Base-by-base conservation (phyloP, 495 filamentous ascomycete species). In the Aspergillus incahuasiensis region DNA sequence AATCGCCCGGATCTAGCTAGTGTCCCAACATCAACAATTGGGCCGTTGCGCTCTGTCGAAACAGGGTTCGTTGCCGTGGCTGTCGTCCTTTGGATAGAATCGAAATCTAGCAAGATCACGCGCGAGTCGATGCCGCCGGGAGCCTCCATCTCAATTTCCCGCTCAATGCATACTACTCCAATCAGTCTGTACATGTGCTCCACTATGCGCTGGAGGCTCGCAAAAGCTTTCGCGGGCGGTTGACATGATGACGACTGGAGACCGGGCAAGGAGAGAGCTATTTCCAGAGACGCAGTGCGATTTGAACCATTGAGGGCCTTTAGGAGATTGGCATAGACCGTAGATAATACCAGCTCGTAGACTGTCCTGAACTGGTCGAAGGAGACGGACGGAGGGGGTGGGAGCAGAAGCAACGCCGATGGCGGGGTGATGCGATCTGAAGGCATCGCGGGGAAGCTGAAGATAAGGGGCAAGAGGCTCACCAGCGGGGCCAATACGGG, bases 111-210 rank as follows among this genome's bases (percentile, higher is more conserved):
- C 24, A 95, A 76, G 21, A 96, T 49, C 30, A 96, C 75, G 12
- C 92, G 83, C 1, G 83, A 78, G 74, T 97, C 90, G 34, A 96
- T 82, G 22, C 89, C 87, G 19, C 82, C 82, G 11, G 84, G 80
- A 19, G 81, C 80, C 69, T 84, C 80, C 67, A 89, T 65, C 64
- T 91, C 74, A 54, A 86, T 73, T 18, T 74, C 72, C 12, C 82
- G 70, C 57, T 84, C 77, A 35, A 85, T 78, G 54, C 83, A 87
- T 22, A 90, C 72, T 48, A 84, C 72, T 35, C 84, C 82, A 62
- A 94, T 73, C 41, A 97, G 76, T 60, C 81, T 83, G 77, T 97
- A 97, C 54, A 96, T 62, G 48, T 79, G 82, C 19, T 88, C 87
- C 20, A 97, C 66, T 13, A 92, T 76, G 25, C 73, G 70, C 72